phyloP scores from a whole-genome alignment of 495 filamentous ascomycete species.

The Tuber calosporum region DNA sequence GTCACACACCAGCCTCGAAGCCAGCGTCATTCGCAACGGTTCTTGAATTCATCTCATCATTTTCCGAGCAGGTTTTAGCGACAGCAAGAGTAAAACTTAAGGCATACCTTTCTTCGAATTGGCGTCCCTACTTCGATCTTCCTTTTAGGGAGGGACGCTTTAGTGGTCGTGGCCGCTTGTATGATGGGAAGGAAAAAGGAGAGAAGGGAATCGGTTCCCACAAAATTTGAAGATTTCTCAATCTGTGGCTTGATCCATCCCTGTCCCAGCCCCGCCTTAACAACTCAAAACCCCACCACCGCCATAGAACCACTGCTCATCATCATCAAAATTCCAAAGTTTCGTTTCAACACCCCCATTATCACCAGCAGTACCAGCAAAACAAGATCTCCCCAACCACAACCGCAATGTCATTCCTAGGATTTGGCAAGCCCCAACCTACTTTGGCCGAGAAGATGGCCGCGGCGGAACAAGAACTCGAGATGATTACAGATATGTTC shows the following conservation, averaged over 20 bases:
- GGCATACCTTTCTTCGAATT: neutral
- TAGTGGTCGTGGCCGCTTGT: neutral
- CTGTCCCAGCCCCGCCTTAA: neutral
- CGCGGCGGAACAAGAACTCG: slow-evolving; percentile 84
- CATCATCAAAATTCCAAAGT: slow-evolving; percentile 4
- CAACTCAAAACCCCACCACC: slow-evolving; percentile 13
- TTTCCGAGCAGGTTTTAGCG: slow-evolving; percentile 23
- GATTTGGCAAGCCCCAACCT: slow-evolving; percentile 72
- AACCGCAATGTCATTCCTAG: slow-evolving; percentile 77
- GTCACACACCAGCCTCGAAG: slow-evolving; percentile 32
- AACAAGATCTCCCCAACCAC: neutral
- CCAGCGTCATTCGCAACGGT: slow-evolving; percentile 86
- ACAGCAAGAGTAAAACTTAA: slow-evolving; percentile 29
- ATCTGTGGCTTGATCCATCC: neutral
- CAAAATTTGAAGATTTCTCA: neutral
- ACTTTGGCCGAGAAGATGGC: slow-evolving; percentile 93
- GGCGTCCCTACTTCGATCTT: neutral
- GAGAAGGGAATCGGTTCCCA: neutral
- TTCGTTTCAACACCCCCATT: slow-evolving; percentile 6
- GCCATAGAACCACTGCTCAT: neutral
- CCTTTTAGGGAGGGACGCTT: slow-evolving; percentile 1
- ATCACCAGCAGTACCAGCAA: slow-evolving; percentile 10
- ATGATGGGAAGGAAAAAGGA: neutral
- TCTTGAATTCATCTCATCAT: slow-evolving; percentile 57
- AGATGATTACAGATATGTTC: slow-evolving; percentile 95